Base-by-base conservation (phyloP, 768 basidiomycete species). In the Sistotremastrum niveocremeum region DNA sequence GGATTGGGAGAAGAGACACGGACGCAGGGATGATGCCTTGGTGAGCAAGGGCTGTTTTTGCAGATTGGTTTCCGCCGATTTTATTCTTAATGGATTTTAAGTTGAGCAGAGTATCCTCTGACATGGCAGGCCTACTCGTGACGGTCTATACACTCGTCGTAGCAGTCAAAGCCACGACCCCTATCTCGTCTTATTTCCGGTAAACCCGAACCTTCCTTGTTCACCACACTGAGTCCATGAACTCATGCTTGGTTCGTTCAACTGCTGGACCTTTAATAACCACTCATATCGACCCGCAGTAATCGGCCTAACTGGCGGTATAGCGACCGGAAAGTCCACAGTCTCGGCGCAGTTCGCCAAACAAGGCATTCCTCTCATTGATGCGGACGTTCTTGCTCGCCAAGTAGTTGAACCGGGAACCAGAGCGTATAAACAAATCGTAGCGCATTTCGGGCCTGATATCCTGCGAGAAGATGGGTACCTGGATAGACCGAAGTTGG, bases 321-420 rank as follows among this genome's bases (percentile, higher is more conserved):
- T 99, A 48, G 88, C 91, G 20, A 91, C 90, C 5, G 91, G 94
- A 45, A 99, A 99, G 66, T 95, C 93, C 0, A 85, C 90, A 8
- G 95, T 91, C 7, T 87, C 91, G 0, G 62, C 65, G 5, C 68
- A 91, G 37, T 69, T 98, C 34, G 71, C 72, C 44, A 65, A 70
- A 0, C 79, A 79, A 53, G 55, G 61, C 32, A 65, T 98, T 32
- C 86, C 89, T n/a, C 67, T 98, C 53, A 74, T 98, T 54, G 95
- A 99, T 58, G 91, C 94, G 2, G 94, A 98, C 68, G 51, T 86
- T 10, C 71, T 98, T 42, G 88, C 93, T 3, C 81, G 91, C 36
- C 65, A 79, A 53, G 90, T 85, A 47, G 84, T 97, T 47, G 72
- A 77, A 49, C 91, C 91, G 2, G 86, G 88, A 39, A 85, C 86